phyloP scores from a whole-genome alignment of 1,284 basidiomycete species.

The Tranzscheliella williamsii region DNA sequence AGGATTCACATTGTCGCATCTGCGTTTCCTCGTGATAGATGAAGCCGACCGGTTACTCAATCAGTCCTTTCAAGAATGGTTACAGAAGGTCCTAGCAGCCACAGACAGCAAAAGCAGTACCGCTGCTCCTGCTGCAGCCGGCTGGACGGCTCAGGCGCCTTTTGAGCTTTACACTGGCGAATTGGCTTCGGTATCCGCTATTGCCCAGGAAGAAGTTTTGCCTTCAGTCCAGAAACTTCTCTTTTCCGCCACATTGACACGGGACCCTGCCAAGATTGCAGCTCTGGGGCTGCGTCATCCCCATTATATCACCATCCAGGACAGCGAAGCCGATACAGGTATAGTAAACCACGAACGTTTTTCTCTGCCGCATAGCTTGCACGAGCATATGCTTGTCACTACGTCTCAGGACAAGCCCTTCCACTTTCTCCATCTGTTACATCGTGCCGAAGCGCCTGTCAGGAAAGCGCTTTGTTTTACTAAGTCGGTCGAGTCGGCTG shows the following conservation, averaged over 20 bases:
- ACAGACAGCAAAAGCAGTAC: constrained; percentile 1
- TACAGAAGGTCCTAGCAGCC: constrained; percentile 40
- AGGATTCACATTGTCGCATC: constrained; percentile 88
- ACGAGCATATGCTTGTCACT: constrained; percentile 75
- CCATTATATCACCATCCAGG: constrained; percentile 82
- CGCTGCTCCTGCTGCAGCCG: background rate
- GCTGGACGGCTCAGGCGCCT: background rate
- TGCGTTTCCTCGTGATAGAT: constrained; percentile 94
- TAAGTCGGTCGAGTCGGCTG: constrained; percentile 88
- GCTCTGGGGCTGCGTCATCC: constrained; percentile 78
- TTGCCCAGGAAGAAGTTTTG: constrained; percentile 16
- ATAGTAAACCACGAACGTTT: constrained; percentile 59
- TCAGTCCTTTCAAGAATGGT: constrained; percentile 95
- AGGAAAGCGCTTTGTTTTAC: constrained; percentile 86
- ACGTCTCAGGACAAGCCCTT: constrained; percentile 83
- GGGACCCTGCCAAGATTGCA: constrained; percentile 88
- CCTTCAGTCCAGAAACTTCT: constrained; percentile 82
- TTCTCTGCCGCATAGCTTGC: constrained; percentile 48
- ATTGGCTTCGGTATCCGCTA: background rate
- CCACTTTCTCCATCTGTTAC: constrained; percentile 82
- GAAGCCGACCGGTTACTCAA: constrained; percentile 93
- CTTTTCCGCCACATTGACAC: constrained; percentile 93
- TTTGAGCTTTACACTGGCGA: background rate
- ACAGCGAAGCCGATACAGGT: constrained; percentile 61
- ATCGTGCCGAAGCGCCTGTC: constrained; percentile 64